Base-by-base conservation (phyloP, 805 yeast species). In the Monosporozyma siamensis region DNA sequence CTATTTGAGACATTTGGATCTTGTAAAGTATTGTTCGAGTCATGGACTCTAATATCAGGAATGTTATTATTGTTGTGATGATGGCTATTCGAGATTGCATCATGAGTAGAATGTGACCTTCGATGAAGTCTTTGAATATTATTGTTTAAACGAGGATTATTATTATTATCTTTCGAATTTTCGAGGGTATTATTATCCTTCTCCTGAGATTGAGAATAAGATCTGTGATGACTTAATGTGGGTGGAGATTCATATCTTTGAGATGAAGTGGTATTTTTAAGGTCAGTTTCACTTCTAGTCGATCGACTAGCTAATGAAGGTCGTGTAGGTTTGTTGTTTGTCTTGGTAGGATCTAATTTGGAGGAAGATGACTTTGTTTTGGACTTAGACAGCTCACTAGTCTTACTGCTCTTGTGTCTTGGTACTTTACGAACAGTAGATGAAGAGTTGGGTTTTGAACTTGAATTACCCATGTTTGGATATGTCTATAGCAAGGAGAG, bases 401-500 rank as follows among this genome's bases (percentile, higher is more conserved):
- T 21, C 23, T 21, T 36, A 24, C 37, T 36, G 20, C 37, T 30
- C 36, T 25, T 23, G 2, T 38, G 10, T 26, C 34, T 39, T 20
- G 46, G 32, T 21, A 34, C 38, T 4, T 34, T 34, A 22, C 27
- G 27, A 22, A 17, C 26, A 34, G 48, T 25, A 10, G 52, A 43
- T 2, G 47, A 17, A 5, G 48, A 52, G 41, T 22, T 41, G 9
- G 55, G 64, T 54, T 71, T 74, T 17, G 78, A 73, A 39, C 71
- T 63, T 26, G 71, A 63, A 54, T 75, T 75, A 50, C 79, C 80
- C 79, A 75, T 75, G 11, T 21, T 15, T 22, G 21, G 4, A 27
- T 3, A 14, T 6, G n/a, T n/a, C n/a, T n/a, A n/a, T n/a, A n/a
- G n/a, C n/a, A n/a, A n/a, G n/a, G 9, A 23, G 25, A 23, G 9